phyloP scores from a whole-genome alignment of 768 basidiomycete species.

The Collybia mongolica region DNA sequence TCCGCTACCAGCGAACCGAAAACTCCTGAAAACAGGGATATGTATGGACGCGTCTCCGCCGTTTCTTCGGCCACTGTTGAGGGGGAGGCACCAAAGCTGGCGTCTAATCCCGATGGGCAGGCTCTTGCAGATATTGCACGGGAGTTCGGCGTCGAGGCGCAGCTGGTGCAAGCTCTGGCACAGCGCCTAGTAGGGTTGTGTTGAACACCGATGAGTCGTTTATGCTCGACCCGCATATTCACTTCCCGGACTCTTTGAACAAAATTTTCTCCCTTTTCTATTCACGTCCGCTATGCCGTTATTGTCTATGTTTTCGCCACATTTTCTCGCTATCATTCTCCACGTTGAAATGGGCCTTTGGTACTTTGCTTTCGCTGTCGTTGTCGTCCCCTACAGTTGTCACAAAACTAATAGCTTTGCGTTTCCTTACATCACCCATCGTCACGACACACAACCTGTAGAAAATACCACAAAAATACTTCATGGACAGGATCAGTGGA shows the following conservation, averaged over 20 bases:
- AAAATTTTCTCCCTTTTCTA: too few relatives aligned
- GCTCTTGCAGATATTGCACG: constrained; percentile 58
- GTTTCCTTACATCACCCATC: too few relatives aligned
- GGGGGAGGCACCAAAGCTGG: constrained; percentile 9
- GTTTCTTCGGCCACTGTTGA: constrained; percentile 6
- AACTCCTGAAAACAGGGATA: constrained; percentile 21
- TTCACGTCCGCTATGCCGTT: too few relatives aligned
- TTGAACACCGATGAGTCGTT: constrained; percentile 5
- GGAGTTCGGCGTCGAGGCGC: constrained; percentile 74
- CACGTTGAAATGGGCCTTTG: too few relatives aligned
- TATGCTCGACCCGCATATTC: constrained; percentile 3
- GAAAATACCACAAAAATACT: too few relatives aligned
- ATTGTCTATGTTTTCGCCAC: too few relatives aligned
- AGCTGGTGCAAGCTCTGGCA: constrained; percentile 64
- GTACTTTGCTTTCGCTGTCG: too few relatives aligned
- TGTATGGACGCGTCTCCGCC: constrained; percentile 8
- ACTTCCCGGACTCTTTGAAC: not conserved
- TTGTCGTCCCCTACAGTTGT: too few relatives aligned
- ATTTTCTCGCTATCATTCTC: too few relatives aligned
- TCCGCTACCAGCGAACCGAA: constrained; percentile 17
- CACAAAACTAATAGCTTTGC: too few relatives aligned
- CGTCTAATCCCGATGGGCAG: constrained; percentile 11
- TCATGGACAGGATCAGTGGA: too few relatives aligned
- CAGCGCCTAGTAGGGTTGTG: constrained; percentile 45
- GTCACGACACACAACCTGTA: too few relatives aligned